Evolutionary conservation across 1,284 basidiomycete genomes (phyloP), one percentile per base, ranked within the genome.

Genomic region (Vanrija sp.): DNA sequence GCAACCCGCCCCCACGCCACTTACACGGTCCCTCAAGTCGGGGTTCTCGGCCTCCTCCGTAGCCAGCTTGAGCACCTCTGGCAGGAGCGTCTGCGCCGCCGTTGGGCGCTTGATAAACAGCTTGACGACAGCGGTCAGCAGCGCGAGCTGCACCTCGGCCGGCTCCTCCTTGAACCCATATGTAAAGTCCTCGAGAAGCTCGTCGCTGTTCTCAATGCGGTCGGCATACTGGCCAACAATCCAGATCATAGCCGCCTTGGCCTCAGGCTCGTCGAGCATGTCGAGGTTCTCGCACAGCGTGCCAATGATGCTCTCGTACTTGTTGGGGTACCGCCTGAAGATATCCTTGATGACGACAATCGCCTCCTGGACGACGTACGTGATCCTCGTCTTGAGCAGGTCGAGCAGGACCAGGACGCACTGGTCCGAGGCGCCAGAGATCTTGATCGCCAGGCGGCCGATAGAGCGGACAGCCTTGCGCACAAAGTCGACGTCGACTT

Each of bases 321-420:
- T 90, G 49, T 86, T 87, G n/a, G 95, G 96, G 72, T 98, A 98
- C 78, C 93, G 89, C 51, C 95, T 84, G 84, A 98, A 98, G 60
- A 98, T 97, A 72, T 98, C 96, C 87, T 98, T 98, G 86, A 98
- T 97, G 5, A 98, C 93, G 1, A 98, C 92, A 25, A 98, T 89
- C 0, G 91, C 93, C 75, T 98, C 96, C 71, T 98, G 95, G 3
- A 98, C 95, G 43, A 98, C 92, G 69, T 98, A 98, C 78, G 85
- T 93, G 52, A 98, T 90, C 31, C 91, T 84, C 4, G 94, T 97
- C 44, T 81, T 84, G 62, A 98, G 97, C 51, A 98, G 81, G 31
- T 93, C 91, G 38, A 98, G 79, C 23, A 98, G 78, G 0, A 96
- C 93, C 64, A 92, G 88, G 45, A 98, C 92, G 64, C 96, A 98